Percentiles rank a stretch among this genome's conserved stretches.
Conservation (phyloP, 2,329 filamentous ascomycete species). For the Aureobasidium sp. region DNA sequence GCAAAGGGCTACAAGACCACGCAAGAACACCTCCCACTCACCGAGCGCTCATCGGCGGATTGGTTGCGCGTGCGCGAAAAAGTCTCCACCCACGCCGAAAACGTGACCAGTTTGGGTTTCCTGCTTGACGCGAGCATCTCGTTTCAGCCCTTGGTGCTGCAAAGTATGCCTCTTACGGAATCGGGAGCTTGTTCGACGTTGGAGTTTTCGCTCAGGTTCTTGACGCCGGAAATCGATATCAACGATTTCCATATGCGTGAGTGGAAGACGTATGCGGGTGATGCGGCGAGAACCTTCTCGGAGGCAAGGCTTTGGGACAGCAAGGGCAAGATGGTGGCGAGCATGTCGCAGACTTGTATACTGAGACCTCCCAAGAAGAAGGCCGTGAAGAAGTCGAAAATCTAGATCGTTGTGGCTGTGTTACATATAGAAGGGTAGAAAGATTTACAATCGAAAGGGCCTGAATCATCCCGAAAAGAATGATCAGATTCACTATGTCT, state of each 20-base stretch:
- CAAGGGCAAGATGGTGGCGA: conserved; percentile 39
- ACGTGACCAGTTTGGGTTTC: conserved; percentile 37
- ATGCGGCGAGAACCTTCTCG: conserved; percentile 38
- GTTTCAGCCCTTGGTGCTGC: conserved; percentile 40
- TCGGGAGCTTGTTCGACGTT: conserved; percentile 39
- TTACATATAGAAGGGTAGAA: no score
- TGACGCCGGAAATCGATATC: conserved; percentile 34
- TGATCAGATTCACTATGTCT: not conserved
- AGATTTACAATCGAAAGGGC: no score
- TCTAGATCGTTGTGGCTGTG: not conserved
- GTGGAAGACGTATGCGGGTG: conserved; percentile 33
- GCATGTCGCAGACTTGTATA: conserved; percentile 44
- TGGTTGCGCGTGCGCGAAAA: conserved; percentile 32
- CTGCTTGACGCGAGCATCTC: conserved; percentile 40
- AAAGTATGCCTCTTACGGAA: conserved; percentile 39
- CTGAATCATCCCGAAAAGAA: no score
- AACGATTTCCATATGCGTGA: conserved; percentile 40
- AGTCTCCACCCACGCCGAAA: conserved; percentile 26
- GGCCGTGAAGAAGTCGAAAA: not conserved
- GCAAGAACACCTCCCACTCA: conserved; percentile 34
- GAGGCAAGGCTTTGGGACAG: conserved; percentile 42
- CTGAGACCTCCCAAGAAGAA: conserved; percentile 22
- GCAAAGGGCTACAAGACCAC: conserved; percentile 30
- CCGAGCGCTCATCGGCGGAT: conserved; percentile 35
- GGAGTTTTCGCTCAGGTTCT: conserved; percentile 46